Evolutionary conservation across 192 early-diverging fungal species (phyloP).

Genomic region (Dissophora ornata): DNA sequence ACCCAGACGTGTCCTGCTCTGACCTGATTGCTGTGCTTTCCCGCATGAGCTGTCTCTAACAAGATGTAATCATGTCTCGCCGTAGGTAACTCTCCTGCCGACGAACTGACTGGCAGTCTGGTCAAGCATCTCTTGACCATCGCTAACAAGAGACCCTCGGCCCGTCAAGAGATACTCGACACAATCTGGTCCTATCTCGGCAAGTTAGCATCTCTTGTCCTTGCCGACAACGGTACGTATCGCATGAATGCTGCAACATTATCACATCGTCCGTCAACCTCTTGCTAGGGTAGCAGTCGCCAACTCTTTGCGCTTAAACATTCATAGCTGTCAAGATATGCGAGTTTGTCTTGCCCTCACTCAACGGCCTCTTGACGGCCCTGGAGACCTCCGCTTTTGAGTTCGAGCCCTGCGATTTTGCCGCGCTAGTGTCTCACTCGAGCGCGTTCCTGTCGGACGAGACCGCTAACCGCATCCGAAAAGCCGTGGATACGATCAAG

Average conservation of each 20-base stretch:
- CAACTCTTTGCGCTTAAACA: neutral
- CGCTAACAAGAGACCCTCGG: slow-evolving; percentile 25
- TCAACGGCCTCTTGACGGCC: slow-evolving; percentile 66
- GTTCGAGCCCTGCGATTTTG: slow-evolving; percentile 57
- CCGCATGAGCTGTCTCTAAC: no score
- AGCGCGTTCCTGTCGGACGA: slow-evolving; percentile 59
- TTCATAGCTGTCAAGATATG: slow-evolving; percentile 51
- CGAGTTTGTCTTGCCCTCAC: slow-evolving; percentile 66
- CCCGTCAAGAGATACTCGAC: slow-evolving; percentile 48
- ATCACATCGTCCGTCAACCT: neutral
- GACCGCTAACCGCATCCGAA: slow-evolving; percentile 57
- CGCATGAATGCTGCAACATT: neutral
- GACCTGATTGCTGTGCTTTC: no score
- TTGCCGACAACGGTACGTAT: slow-evolving; percentile 35
- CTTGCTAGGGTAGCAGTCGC: neutral
- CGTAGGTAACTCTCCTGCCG: slow-evolving; percentile 48
- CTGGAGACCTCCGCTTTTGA: slow-evolving; percentile 58
- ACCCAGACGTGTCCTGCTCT: no score
- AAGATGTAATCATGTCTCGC: no score
- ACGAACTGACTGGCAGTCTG: slow-evolving; percentile 38
- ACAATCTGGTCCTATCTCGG: slow-evolving; percentile 40
- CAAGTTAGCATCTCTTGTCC: slow-evolving; percentile 26
- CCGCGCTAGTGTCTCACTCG: slow-evolving; percentile 54
- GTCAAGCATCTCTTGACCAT: slow-evolving; percentile 47
- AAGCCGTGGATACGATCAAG: slow-evolving; percentile 51